Evolutionary conservation across 2,329 filamentous ascomycete species (phyloP), one percentile per base, ranked within the genome.

Genomic region (Xylaria sp.): DNA sequence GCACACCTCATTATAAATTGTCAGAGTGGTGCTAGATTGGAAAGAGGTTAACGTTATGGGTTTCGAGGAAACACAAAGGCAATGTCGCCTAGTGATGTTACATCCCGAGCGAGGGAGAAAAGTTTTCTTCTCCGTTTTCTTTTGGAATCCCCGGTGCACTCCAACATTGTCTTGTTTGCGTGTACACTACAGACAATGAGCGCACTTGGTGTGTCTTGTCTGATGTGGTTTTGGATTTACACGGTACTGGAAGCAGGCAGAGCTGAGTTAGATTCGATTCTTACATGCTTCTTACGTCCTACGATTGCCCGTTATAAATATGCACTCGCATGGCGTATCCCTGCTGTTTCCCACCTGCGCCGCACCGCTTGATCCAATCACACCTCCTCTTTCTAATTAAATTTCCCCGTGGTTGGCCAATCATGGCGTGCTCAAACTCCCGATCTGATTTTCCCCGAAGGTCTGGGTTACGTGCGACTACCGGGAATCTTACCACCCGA

Each of bases 401-500:
- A 63, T 56, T 41, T 60, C 52, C 25, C n/a, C 17, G n/a, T 35
- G 38, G 10, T 38, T 56, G 60, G 41, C 60, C 60, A 63, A 63
- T 60, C 60, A 57, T 27, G 19, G 15, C 5, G 23, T 33, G 41
- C 33, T n/a, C 40, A 55, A 48, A 48, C n/a, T 52, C 47, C 47
- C 53, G 60, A 62, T 62, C 60, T 59, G 49, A 55, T 8, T 40
- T 62, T 57, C 52, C 49, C 57, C 52, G 47, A 56, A 17, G 27
- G 13, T 35, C 19, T 51, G 38, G 56, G 43, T 62, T 54, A 58
- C 60, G 51, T 59, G 55, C 33, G 25, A 29, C 52, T 54, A 53
- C 49, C 49, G 23, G 35, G 49, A 40, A 53, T 53, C 49, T 41
- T 35, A 53, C 33, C 49, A 53, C 33, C 31, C 46, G 23, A 11